Base-by-base conservation (phyloP, 495 filamentous ascomycete genomes). In the Tuber magnatum region DNA sequence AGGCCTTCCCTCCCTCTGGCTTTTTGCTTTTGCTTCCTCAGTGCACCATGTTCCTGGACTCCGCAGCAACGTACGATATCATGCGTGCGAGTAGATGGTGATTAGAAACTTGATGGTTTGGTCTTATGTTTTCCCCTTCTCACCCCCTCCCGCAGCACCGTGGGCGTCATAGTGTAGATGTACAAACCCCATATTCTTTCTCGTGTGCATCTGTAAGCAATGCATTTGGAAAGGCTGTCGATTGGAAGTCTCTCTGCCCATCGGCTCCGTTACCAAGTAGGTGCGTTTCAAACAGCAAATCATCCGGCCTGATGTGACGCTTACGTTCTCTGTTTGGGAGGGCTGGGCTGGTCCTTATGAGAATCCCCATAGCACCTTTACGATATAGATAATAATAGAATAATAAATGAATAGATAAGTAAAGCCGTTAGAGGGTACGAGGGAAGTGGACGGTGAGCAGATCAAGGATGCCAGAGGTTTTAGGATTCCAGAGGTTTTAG, bases 191-290 rank as follows among this genome's bases (percentile, higher is more conserved):
- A 32, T 65, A 65, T 65, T 65, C 56, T 32, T 32, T 12, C 51
- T 61, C 51, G 10, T 32, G n/a, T 61, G 51, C 51, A n/a, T 32
- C 51, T 28, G 10, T n/a, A 16, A 12, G 9, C 51, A 61, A 32
- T 32, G 51, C 9, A 32, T 71, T 78, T 78, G 76, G 77, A 79
- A 79, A 75, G 69, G 72, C 69, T 68, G 77, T 73, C 76, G 77
- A 79, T 79, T 79, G 70, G 75, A 76, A 51, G 72, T 68, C 71
- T 77, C 76, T 75, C 70, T 72, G 70, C 70, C 72, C 76, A 79
- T 79, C 77, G 77, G 77, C 70, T 79, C 72, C 77, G 72, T 75
- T 79, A 79, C 77, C 76, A 78, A 79, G 76, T 75, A 70, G 76
- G 61, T 70, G 70, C 43, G 71, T 79, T 65, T 79, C 70, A 75